Evolutionary conservation across 1,284 basidiomycete genomes (phyloP).

Genomic region (Taiwanofungus camphoratus): DNA sequence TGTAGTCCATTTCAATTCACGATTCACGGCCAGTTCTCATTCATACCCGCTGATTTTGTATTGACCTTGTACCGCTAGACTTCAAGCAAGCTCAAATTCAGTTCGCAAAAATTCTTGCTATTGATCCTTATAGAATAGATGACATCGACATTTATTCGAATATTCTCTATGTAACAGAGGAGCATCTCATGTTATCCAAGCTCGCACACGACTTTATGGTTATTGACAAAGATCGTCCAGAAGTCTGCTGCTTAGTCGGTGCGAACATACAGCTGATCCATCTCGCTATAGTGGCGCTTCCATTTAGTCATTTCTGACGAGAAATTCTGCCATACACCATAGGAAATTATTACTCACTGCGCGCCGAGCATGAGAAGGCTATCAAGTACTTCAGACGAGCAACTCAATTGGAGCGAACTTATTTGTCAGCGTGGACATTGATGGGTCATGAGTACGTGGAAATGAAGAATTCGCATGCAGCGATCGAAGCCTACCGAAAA

Average conservation of each 20-base stretch:
- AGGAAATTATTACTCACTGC: conserved; percentile 96
- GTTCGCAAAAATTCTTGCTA: conserved; percentile 74
- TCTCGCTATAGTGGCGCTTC: too few relatives aligned
- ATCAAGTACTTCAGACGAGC: conserved; percentile 94
- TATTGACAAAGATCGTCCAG: conserved; percentile 86
- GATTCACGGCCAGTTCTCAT: background rate
- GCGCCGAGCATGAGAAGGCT: conserved; percentile 92
- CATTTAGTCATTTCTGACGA: background rate
- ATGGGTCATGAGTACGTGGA: conserved; percentile 99
- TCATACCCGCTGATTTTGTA: background rate
- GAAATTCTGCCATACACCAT: background rate
- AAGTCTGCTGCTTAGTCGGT: conserved; percentile 95
- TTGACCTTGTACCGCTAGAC: conserved; percentile 41
- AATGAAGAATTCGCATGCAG: conserved; percentile 98
- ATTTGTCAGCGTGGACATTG: conserved; percentile 97
- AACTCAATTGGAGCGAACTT: conserved; percentile 90
- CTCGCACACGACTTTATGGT: conserved; percentile 89
- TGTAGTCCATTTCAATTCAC: conserved; percentile 20
- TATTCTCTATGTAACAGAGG: conserved; percentile 93
- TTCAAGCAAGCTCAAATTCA: conserved; percentile 79
- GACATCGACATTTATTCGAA: conserved; percentile 97
- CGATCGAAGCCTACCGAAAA: conserved; percentile 94
- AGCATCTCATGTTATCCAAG: conserved; percentile 82
- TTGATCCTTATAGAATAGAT: conserved; percentile 90
- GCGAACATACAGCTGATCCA: conserved; percentile 32